Evolutionary conservation across 148 eudicot species (phyloP).

Genomic region (Selenicereus undatus): DNA sequence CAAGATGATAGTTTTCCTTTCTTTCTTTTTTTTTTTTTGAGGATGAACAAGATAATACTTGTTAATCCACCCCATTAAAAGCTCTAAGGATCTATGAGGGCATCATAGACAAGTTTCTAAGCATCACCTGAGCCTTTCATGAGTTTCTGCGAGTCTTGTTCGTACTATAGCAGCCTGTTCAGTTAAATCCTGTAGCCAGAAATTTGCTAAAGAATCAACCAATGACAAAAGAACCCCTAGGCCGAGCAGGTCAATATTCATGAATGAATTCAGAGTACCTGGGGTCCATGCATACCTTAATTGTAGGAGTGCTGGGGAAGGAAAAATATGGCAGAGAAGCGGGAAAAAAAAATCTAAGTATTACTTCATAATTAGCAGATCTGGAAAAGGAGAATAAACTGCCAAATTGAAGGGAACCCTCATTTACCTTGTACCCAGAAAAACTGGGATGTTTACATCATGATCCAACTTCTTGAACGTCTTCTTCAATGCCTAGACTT

Average conservation of each 20-base stretch:
- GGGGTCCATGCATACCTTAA: conserved; percentile 43
- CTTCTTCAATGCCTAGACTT: conserved; percentile 61
- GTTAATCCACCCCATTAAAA: no score
- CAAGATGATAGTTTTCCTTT: neutral
- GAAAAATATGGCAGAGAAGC: conserved; percentile 5
- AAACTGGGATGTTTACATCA: conserved; percentile 54
- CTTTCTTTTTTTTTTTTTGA: no score
- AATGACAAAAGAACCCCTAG: conserved; percentile 11
- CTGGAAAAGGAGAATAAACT: neutral
- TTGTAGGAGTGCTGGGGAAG: conserved; percentile 41
- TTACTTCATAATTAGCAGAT: neutral
- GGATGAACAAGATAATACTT: no score
- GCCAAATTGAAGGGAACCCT: conserved; percentile 4
- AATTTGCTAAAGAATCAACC: conserved; percentile 23
- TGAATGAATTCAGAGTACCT: conserved; percentile 25
- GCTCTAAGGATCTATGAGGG: neutral
- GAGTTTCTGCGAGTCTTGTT: conserved; percentile 40
- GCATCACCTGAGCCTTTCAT: conserved; percentile 42
- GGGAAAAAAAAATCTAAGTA: neutral
- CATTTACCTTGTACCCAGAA: conserved; percentile 42
- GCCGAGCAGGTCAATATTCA: conserved; percentile 3
- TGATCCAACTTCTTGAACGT: conserved; percentile 52
- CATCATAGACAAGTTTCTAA: neutral
- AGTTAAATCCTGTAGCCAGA: conserved; percentile 35
- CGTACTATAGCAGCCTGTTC: conserved; percentile 37